Evolutionary conservation across 805 yeast species (phyloP).

Genomic region (Ogataea pini): DNA sequence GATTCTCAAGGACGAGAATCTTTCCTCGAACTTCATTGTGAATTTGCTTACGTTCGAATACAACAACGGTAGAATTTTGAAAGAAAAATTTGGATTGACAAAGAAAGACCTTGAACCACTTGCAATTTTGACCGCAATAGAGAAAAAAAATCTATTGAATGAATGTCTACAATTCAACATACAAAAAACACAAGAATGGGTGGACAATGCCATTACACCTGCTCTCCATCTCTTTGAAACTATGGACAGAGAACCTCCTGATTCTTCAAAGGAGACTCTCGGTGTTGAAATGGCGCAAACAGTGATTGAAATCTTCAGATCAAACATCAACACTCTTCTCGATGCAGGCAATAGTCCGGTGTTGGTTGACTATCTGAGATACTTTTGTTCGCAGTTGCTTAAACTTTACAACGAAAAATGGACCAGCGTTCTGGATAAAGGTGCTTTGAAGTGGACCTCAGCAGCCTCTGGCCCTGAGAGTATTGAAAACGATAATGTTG

Average conservation of each 20-base stretch:
- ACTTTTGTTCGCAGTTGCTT: slow-evolving; percentile 26
- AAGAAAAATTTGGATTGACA: slow-evolving; percentile 48
- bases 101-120: slow-evolving; percentile 51
- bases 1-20: slow-evolving; percentile 47
- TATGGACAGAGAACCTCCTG: slow-evolving; percentile 69
- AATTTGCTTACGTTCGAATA: slow-evolving; percentile 77
- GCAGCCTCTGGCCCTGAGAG: slow-evolving; percentile 9
- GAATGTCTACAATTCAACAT: slow-evolving; percentile 77
- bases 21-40: slow-evolving; percentile 75
- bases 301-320: slow-evolving; percentile 27
- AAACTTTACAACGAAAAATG: slow-evolving; percentile 25
- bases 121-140: slow-evolving; percentile 54
- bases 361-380: slow-evolving; percentile 26
- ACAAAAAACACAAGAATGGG: slow-evolving; percentile 83
- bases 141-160: slow-evolving; percentile 68
- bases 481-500: slow-evolving; percentile 22
- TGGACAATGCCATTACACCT: slow-evolving; percentile 44
- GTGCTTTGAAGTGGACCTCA: slow-evolving; percentile 21
- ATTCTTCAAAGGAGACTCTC: slow-evolving; percentile 25
- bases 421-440: slow-evolving; percentile 21
- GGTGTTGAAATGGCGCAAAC: slow-evolving; percentile 34
- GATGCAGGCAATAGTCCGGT: slow-evolving; percentile 38
- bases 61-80: slow-evolving; percentile 57
- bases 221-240: slow-evolving; percentile 54
- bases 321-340: slow-evolving; percentile 38